A percentile compares a stretch with the other conserved stretches of the same genome.
These are phyloP conservation scores for Claviceps monticola DNA, from an alignment of 2,329 filamentous ascomycete species.

Conservation along the genomic window DNA sequence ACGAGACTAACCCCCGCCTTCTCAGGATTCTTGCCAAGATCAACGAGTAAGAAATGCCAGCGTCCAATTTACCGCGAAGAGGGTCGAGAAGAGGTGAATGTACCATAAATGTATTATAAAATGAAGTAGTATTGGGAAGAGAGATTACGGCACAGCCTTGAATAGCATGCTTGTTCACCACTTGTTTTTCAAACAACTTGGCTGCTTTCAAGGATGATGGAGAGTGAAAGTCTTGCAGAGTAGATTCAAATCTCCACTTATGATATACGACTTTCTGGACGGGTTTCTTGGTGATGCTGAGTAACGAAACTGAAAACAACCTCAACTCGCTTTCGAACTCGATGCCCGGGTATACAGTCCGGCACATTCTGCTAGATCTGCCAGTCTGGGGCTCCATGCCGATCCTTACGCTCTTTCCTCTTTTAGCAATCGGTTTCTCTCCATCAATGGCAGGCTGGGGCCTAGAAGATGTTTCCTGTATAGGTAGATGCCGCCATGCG, in stretches of 20 bases:
- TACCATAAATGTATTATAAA: slow-evolving; percentile 24
- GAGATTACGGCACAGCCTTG: not conserved
- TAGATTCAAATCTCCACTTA: slow-evolving; percentile 17
- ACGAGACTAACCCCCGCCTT: not conserved
- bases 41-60: slow-evolving; percentile 57
- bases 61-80: not conserved
- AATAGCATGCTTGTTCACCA: not conserved
- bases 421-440: no score
- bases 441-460: no score
- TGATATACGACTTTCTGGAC: not conserved
- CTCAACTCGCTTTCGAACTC: not conserved
- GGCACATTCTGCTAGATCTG: no score
- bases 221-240: slow-evolving; percentile 11
- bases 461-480: no score
- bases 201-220: slow-evolving; percentile 4
- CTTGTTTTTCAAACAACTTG: not conserved
- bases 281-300: not conserved
- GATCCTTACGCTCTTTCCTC: no score
- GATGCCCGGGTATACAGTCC: no score
- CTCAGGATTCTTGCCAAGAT: slow-evolving; percentile 95
- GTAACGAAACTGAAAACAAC: not conserved
- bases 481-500: no score
- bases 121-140: slow-evolving; percentile 4
- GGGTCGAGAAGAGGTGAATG: slow-evolving; percentile 10
- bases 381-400: no score